A percentile compares a stretch with the other conserved stretches of the same genome.
Evolutionary conservation across 2,329 filamentous ascomycete genomes (phyloP).

Genomic region (Pyrenochaeta sp.): DNA sequence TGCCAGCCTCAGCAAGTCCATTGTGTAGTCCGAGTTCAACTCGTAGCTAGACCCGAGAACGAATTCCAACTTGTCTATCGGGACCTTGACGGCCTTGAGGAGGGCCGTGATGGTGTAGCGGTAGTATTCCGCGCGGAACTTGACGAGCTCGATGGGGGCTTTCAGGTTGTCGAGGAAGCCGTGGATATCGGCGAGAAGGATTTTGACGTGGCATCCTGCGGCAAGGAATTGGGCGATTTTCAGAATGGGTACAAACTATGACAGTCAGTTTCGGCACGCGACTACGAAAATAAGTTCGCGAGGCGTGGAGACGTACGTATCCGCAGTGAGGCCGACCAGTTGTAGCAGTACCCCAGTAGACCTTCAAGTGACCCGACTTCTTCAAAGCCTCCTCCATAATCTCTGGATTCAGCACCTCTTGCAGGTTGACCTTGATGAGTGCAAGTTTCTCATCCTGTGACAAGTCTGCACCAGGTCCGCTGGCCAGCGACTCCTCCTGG

Average conservation of each 20-base stretch:
- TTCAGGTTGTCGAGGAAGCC: conserved; percentile 85
- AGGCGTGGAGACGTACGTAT: conserved; percentile 59
- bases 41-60: conserved; percentile 88
- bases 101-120: conserved; percentile 75
- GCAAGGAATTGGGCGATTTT: conserved; percentile 89
- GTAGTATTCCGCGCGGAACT: conserved; percentile 85
- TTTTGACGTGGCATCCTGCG: conserved; percentile 81
- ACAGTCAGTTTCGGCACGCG: conserved; percentile 13
- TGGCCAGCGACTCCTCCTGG: conserved; percentile 20
- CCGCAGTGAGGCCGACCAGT: conserved; percentile 89
- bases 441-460: conserved; percentile 69
- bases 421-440: conserved; percentile 81
- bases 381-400: conserved; percentile 78
- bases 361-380: conserved; percentile 70
- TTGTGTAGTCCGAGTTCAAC: conserved; percentile 70
- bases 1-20: conserved; percentile 84
- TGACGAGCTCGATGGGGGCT: conserved; percentile 86
- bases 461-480: conserved; percentile 40
- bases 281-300: neutral
- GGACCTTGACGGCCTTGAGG: conserved; percentile 78
- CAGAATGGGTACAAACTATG: conserved; percentile 76
- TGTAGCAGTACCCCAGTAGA: conserved; percentile 90
- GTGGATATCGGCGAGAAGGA: conserved; percentile 72
- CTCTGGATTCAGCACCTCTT: conserved; percentile 83
- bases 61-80: conserved; percentile 80